Percentiles rank a stretch among this genome's conserved stretches.
Conservation (phyloP, 2,329 filamentous ascomycete species). For the Ceratocystis alfenasii region DNA sequence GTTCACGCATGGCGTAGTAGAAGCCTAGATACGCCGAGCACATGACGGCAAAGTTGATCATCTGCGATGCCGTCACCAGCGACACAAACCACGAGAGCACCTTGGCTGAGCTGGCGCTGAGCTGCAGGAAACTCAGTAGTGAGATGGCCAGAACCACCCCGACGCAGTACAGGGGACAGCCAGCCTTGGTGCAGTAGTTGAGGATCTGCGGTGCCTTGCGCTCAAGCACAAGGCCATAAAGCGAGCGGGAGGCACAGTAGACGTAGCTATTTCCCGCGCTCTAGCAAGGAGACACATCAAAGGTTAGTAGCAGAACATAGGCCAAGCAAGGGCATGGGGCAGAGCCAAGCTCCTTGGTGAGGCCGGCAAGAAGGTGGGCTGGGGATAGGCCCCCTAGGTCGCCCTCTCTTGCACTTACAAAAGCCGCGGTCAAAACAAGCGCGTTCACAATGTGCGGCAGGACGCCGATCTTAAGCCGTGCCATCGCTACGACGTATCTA, state of each 20-base stretch:
- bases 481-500: constrained; percentile 50
- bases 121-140: constrained; percentile 60
- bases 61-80: constrained; percentile 56
- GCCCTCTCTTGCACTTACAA: constrained; percentile 1
- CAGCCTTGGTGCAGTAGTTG: constrained; percentile 47
- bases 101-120: constrained; percentile 51
- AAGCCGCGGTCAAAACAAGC: constrained; percentile 49
- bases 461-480: constrained; percentile 48
- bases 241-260: constrained; percentile 55
- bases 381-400: too few relatives aligned
- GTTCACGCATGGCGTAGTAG: constrained; percentile 53
- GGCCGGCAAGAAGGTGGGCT: too few relatives aligned
- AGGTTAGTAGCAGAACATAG: constrained; percentile 33
- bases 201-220: constrained; percentile 52
- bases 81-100: constrained; percentile 64
- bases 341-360: too few relatives aligned
- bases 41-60: constrained; percentile 61
- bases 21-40: constrained; percentile 62
- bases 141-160: constrained; percentile 52
- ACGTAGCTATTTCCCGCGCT: constrained; percentile 50
- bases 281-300: background rate
- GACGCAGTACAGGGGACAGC: constrained; percentile 67
- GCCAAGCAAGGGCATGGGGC: constrained; percentile 8
- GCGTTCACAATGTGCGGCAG: constrained; percentile 63
- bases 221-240: constrained; percentile 57